A percentile compares a stretch with the other conserved stretches of the same genome.
These are phyloP conservation scores for Leishmania gerbilli DNA, from an alignment of 208 protist genomes.

Conservation along the genomic window DNA sequence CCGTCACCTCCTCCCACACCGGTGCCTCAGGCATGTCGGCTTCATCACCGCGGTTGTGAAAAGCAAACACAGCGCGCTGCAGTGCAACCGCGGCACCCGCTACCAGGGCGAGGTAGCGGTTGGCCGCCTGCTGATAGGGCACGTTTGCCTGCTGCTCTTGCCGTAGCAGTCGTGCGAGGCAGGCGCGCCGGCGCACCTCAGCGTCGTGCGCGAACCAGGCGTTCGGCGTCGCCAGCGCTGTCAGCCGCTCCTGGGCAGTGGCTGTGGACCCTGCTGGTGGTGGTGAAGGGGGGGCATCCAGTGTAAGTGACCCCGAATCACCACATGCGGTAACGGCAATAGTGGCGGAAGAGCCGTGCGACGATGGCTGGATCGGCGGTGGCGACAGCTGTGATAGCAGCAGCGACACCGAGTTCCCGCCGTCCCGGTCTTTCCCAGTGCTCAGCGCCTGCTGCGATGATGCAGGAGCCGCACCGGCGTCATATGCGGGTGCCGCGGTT, in stretches of 20 bases:
- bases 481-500: not conserved
- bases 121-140: conserved; percentile 39
- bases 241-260: conserved; percentile 13
- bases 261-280: not conserved
- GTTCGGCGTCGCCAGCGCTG: conserved; percentile 15
- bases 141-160: conserved; percentile 47
- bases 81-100: conserved; percentile 31
- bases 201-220: conserved; percentile 43
- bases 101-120: conserved; percentile 20
- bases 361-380: not conserved
- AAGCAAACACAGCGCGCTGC: conserved; percentile 34
- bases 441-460: not conserved
- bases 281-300: not conserved
- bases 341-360: not conserved
- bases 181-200: conserved; percentile 37
- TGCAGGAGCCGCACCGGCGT: not conserved
- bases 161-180: conserved; percentile 23
- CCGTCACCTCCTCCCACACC: not conserved
- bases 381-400: not conserved
- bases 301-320: not conserved
- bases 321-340: not conserved
- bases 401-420: not conserved
- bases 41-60: conserved; percentile 8
- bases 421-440: not conserved
- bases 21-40: not conserved